These are phyloP conservation scores for Malassezia caprae DNA, from an alignment of 1,284 basidiomycete species.

Conservation along the genomic window DNA sequence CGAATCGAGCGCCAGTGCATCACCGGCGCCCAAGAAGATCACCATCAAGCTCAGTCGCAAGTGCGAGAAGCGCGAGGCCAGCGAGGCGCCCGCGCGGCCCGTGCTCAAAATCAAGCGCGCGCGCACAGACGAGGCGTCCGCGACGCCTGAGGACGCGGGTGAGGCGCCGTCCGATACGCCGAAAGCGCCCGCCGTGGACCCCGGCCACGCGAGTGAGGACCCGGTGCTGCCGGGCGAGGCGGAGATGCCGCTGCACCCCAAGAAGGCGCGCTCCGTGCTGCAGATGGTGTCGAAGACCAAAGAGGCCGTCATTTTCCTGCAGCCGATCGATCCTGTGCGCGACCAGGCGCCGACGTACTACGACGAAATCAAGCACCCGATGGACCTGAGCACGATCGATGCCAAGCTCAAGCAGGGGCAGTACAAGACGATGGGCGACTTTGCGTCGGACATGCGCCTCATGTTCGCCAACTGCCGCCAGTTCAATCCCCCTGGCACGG, in stretches of 20 bases:
- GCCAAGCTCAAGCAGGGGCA: conserved; percentile 52
- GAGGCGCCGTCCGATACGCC: not conserved
- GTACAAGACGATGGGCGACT: conserved; percentile 51
- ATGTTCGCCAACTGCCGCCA: conserved; percentile 68
- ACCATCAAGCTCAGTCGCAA: conserved; percentile 27
- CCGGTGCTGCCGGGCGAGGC: conserved; percentile 15
- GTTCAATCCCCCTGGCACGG: conserved; percentile 54
- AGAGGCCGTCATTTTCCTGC: conserved; percentile 66
- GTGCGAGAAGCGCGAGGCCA: conserved; percentile 8
- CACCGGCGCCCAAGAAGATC: conserved; percentile 25
- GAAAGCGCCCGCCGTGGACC: not conserved
- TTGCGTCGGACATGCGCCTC: conserved; percentile 70
- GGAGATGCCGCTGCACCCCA: conserved; percentile 37
- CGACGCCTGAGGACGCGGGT: not conserved
- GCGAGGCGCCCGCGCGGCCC: not conserved
- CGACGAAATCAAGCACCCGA: conserved; percentile 78
- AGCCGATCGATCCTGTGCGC: conserved; percentile 70
- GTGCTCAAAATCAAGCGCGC: conserved; percentile 16
- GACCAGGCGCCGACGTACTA: conserved; percentile 78
- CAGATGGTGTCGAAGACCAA: conserved; percentile 59
- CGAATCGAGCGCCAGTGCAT: not conserved
- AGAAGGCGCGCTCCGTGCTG: conserved; percentile 66
- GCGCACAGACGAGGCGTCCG: not conserved
- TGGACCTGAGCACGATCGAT: conserved; percentile 82
- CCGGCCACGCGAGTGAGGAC: conserved; percentile 1